Evolutionary conservation across 2,329 filamentous ascomycete genomes (phyloP).

Genomic region (Grosmannia huntii): DNA sequence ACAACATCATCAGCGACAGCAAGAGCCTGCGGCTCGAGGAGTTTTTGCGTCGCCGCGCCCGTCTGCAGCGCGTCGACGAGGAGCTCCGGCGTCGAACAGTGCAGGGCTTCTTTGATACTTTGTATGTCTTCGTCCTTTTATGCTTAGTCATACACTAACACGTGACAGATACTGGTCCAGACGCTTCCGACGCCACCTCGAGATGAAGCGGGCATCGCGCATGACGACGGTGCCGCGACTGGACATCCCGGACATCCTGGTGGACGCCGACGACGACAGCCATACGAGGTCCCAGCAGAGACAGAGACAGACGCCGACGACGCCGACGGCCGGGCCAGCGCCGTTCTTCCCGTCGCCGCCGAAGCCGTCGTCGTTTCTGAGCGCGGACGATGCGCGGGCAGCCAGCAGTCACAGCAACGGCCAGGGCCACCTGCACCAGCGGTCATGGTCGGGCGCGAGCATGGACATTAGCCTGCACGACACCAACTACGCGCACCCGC

Average conservation of each 20-base stretch:
- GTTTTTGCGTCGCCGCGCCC: constrained; percentile 77
- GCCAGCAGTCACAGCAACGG: neutral
- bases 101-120: constrained; percentile 87
- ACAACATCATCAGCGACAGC: constrained; percentile 97
- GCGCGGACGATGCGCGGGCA: constrained; percentile 18
- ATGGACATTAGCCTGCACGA: constrained; percentile 31
- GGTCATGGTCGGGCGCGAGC: constrained; percentile 29
- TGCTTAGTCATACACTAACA: constrained; percentile 14
- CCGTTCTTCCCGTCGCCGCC: constrained; percentile 3
- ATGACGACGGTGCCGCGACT: constrained; percentile 70
- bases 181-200: constrained; percentile 63
- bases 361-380: constrained; percentile 20
- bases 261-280: constrained; percentile 57
- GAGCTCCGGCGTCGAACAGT: constrained; percentile 84
- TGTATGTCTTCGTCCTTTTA: constrained; percentile 36
- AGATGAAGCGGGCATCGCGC: constrained; percentile 59
- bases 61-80: constrained; percentile 88
- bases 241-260: constrained; percentile 77
- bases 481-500: constrained; percentile 33
- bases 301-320: neutral
- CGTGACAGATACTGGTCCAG: constrained; percentile 58
- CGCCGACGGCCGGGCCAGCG: constrained; percentile 3
- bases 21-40: constrained; percentile 90
- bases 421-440: constrained; percentile 17
- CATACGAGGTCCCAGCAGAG: neutral